These are phyloP conservation scores for Cicer bijugum DNA, from an alignment of 306 rosid species.

Conservation along the genomic window DNA sequence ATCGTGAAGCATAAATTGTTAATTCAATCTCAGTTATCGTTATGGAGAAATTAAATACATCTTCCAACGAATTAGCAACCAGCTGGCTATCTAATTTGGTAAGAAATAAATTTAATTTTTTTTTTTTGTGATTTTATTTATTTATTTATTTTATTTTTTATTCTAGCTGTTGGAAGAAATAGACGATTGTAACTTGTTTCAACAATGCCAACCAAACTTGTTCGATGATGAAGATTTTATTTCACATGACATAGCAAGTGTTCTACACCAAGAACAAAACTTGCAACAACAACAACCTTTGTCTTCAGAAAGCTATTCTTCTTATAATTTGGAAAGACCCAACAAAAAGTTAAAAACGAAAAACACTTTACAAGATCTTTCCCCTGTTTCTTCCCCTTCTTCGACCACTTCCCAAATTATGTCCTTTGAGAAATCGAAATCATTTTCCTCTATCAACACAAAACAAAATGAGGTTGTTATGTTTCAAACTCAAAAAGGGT, in stretches of 20 bases:
- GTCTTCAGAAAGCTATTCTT: constrained; percentile 53
- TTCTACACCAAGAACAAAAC: constrained; percentile 4
- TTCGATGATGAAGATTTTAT: constrained; percentile 45
- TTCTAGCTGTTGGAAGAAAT: constrained; percentile 46
- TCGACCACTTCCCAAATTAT: constrained; percentile 48
- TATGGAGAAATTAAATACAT: constrained; percentile 21
- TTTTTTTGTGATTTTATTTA: too few species aligned
- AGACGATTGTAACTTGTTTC: constrained; percentile 50
- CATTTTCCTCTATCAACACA: constrained; percentile 17
- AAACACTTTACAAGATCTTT: not conserved
- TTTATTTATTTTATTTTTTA: not conserved
- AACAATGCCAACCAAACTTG: constrained; percentile 42
- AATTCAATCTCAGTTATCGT: not conserved
- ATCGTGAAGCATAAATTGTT: not conserved
- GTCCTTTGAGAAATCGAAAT: constrained; percentile 50
- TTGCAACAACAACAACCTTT: constrained; percentile 44
- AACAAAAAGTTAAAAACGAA: constrained; percentile 29
- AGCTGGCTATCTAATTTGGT: constrained; percentile 73
- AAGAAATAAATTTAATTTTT: not conserved
- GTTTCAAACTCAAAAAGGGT: constrained; percentile 20
- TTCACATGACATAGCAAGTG: constrained; percentile 46
- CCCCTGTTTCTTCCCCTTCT: constrained; percentile 46
- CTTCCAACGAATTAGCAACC: constrained; percentile 50
- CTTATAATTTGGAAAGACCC: constrained; percentile 50
- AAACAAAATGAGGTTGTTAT: not conserved